Evolutionary conservation across 805 yeast genomes (phyloP).

Genomic region (Hanseniaspora lindneri): DNA sequence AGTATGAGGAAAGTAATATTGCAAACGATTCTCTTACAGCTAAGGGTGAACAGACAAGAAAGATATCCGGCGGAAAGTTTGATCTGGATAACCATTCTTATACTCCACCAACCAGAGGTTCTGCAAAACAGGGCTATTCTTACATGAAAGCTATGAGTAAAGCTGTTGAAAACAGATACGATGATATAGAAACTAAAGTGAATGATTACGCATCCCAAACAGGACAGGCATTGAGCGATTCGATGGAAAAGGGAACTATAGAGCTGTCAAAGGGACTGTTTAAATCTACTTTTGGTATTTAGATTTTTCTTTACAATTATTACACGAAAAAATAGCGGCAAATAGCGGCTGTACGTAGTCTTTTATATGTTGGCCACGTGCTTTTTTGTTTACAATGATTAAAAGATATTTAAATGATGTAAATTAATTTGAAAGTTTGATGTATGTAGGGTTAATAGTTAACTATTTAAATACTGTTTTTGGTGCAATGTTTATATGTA

Average conservation of each 20-base stretch:
- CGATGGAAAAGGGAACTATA: slow-evolving; percentile 39
- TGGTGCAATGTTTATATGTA: too few species aligned
- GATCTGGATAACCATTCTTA: slow-evolving; percentile 29
- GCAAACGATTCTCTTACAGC: slow-evolving; percentile 33
- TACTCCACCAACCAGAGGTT: slow-evolving; percentile 37
- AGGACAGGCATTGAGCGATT: slow-evolving; percentile 42
- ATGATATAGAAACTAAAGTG: slow-evolving; percentile 41
- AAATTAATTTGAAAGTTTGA: too few species aligned
- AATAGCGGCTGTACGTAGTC: too few species aligned
- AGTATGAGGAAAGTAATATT: slow-evolving; percentile 46
- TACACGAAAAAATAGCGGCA: too few species aligned
- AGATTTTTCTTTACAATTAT: slow-evolving; percentile 13
- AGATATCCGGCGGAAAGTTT: slow-evolving; percentile 19
- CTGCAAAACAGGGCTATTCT: slow-evolving; percentile 32
- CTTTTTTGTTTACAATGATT: too few species aligned
- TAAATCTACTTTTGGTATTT: slow-evolving; percentile 44
- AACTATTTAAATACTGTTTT: too few species aligned
- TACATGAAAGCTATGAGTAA: slow-evolving; percentile 33
- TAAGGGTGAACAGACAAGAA: slow-evolving; percentile 16
- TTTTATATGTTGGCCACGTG: too few species aligned
- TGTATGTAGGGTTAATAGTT: too few species aligned
- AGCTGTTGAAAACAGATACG: slow-evolving; percentile 41
- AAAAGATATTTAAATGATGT: too few species aligned
- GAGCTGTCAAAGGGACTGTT: slow-evolving; percentile 41
- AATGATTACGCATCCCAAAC: slow-evolving; percentile 47